These are phyloP conservation scores for Teunomyces barrocoloradensis DNA, from an alignment of 805 yeast genomes.

Conservation along the genomic window DNA sequence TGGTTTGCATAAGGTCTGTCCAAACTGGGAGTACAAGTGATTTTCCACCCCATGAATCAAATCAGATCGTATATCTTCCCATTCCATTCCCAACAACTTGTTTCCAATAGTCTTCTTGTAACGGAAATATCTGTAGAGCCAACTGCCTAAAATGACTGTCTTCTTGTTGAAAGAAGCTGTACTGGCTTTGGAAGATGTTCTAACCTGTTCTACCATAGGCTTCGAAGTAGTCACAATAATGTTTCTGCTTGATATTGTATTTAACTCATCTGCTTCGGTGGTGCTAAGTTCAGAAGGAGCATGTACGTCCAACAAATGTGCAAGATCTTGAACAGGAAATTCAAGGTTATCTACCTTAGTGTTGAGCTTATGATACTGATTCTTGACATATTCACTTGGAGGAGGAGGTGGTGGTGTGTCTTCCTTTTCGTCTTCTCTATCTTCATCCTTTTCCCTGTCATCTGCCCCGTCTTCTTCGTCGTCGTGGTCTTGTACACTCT, in stretches of 20 bases:
- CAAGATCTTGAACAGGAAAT: conserved; percentile 25
- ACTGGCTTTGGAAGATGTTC: conserved; percentile 21
- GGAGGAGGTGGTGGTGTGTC: conserved; percentile 1
- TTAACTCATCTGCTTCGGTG: conserved; percentile 13
- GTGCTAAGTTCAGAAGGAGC: conserved; percentile 10
- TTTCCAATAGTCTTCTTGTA: conserved; percentile 34
- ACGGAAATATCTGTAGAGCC: conserved; percentile 35
- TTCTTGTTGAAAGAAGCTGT: conserved; percentile 27
- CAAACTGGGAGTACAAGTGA: conserved; percentile 33
- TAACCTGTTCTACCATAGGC: conserved; percentile 28
- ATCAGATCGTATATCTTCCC: conserved; percentile 43
- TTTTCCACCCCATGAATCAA: conserved; percentile 35
- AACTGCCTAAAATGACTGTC: conserved; percentile 24
- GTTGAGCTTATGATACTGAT: neutral
- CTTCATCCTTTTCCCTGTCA: conserved; percentile 7
- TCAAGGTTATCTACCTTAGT: conserved; percentile 4
- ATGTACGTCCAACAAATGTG: conserved; percentile 10
- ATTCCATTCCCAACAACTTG: conserved; percentile 39
- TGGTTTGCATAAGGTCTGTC: conserved; percentile 17
- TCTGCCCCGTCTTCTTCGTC: conserved; percentile 5
- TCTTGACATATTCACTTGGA: conserved; percentile 3
- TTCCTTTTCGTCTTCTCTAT: conserved; percentile 8
- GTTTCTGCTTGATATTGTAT: conserved; percentile 20
- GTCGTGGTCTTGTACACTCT: neutral
- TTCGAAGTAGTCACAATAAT: conserved; percentile 20